These are phyloP conservation scores for Fusarium pilosicola DNA, from an alignment of 2,329 filamentous ascomycete genomes.

Conservation along the genomic window DNA sequence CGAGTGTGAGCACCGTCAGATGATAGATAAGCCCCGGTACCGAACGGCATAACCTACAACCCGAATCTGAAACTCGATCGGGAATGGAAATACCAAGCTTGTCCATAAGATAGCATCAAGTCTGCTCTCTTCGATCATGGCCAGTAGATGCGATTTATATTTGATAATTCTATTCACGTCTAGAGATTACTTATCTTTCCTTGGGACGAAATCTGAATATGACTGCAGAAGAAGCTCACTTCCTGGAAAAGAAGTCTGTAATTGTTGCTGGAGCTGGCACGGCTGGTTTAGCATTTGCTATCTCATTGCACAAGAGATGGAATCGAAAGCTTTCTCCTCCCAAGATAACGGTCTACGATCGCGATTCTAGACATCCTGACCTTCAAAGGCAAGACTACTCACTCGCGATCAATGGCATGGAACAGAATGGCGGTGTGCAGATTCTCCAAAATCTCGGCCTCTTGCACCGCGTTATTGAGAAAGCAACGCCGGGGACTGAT, in stretches of 20 bases:
- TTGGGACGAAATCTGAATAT: neutral
- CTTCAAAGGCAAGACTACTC: neutral
- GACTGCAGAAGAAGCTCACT: neutral
- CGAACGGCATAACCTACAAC: neutral
- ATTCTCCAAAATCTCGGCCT: neutral
- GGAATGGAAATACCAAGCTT: neutral
- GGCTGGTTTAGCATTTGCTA: neutral
- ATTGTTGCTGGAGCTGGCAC: neutral
- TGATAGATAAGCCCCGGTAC: neutral
- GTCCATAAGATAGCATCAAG: neutral
- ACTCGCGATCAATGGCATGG: neutral
- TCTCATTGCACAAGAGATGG: neutral
- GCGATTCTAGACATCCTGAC: neutral
- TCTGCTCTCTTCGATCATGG: neutral
- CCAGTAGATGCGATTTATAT: neutral
- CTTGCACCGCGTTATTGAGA: neutral
- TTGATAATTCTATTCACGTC: no score
- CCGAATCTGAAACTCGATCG: neutral
- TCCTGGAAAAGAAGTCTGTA: neutral
- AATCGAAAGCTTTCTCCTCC: neutral
- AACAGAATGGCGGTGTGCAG: neutral
- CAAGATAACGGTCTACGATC: neutral
- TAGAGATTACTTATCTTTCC: accelerated
- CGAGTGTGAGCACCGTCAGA: neutral
- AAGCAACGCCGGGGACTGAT: neutral